These are phyloP conservation scores for Botrytis porri DNA, from an alignment of 2,329 filamentous ascomycete species.

Conservation along the genomic window DNA sequence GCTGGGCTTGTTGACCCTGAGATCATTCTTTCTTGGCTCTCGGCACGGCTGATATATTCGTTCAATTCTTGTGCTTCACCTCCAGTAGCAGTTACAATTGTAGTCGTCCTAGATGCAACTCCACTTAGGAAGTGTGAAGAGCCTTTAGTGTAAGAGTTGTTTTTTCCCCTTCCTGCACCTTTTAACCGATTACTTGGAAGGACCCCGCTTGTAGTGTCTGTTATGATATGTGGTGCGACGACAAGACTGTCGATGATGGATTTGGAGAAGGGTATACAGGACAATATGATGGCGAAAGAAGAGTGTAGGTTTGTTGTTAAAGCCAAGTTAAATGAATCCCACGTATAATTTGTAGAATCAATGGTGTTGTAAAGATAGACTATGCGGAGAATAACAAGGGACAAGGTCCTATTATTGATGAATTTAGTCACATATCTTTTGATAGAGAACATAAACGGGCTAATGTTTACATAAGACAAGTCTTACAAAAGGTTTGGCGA, in stretches of 20 bases:
- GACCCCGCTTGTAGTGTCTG: background rate
- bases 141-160: background rate
- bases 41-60: background rate
- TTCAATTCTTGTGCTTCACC: background rate
- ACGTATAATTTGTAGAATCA: constrained; percentile 1
- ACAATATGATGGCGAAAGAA: constrained; percentile 13
- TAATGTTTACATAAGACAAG: background rate
- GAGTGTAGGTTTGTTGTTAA: background rate
- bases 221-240: background rate
- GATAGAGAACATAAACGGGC: background rate
- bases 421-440: background rate
- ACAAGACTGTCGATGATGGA: constrained; percentile 14
- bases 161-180: background rate
- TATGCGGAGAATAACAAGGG: background rate
- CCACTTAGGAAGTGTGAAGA: background rate
- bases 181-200: background rate
- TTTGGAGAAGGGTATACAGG: constrained; percentile 20
- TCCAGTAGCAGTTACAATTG: background rate
- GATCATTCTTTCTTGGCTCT: background rate
- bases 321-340: constrained; percentile 10
- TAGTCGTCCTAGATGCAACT: background rate
- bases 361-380: background rate
- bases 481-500: constrained; percentile 7
- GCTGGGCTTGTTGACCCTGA: background rate
- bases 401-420: background rate